phyloP scores from a whole-genome alignment of 2,329 filamentous ascomycete genomes.

The Aspergillus viridinutans region DNA sequence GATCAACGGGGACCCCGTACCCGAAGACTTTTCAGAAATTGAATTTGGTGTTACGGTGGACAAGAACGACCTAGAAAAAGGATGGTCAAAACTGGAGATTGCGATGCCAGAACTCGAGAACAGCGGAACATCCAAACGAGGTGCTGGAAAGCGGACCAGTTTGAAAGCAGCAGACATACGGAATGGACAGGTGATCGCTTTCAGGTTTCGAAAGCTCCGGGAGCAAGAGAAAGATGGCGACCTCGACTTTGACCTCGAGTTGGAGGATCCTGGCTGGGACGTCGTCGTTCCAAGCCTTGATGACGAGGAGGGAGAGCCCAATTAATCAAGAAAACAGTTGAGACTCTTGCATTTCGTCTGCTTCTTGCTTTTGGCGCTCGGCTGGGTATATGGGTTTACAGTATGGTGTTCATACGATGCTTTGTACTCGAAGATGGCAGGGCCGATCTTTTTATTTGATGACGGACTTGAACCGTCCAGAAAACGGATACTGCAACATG shows the following conservation, averaged over 20 bases:
- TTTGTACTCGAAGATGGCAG: not conserved
- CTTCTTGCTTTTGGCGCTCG: not conserved
- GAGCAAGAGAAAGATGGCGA: constrained; percentile 16
- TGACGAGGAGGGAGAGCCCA: constrained; percentile 27
- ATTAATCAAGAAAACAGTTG: not conserved
- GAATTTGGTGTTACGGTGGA: constrained; percentile 47
- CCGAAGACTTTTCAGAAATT: constrained; percentile 39
- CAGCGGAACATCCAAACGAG: constrained; percentile 22
- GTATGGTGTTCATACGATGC: not conserved
- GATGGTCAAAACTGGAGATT: constrained; percentile 44
- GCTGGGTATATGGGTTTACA: not conserved
- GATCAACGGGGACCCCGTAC: constrained; percentile 36
- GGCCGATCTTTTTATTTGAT: not conserved
- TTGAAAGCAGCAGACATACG: constrained; percentile 25
- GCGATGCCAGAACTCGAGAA: constrained; percentile 24
- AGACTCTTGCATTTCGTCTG: not conserved
- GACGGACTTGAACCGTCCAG: not conserved
- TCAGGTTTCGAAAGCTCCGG: constrained; percentile 28
- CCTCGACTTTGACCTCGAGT: constrained; percentile 21
- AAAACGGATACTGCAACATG: not conserved
- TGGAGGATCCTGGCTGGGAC: constrained; percentile 35
- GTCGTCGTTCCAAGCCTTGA: constrained; percentile 33
- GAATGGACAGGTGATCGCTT: constrained; percentile 31
- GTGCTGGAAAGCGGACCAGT: constrained; percentile 26
- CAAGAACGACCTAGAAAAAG: constrained; percentile 45